Base-by-base conservation (phyloP, 306 rosid genomes). In the Lupinus albus region DNA sequence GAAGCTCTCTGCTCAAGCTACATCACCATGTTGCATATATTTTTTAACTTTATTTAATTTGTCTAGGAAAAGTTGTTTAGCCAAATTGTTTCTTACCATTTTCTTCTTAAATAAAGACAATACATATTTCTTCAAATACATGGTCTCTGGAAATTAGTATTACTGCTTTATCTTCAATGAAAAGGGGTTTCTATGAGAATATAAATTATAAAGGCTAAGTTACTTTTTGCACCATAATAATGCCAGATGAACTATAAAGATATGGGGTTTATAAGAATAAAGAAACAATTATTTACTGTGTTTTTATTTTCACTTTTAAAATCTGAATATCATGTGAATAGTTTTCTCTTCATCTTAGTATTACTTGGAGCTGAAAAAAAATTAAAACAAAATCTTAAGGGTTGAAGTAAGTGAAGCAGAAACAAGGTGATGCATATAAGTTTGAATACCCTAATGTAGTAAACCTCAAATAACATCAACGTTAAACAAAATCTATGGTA, bases 381-480 rank as follows among this genome's bases (percentile, higher is more conserved):
- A n/a, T n/a, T 45, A 74, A 4, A 51, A 65, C n/a, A n/a, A 21
- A 30, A 13, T 42, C 5, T 50, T 18, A 53, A 45, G 36, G 54
- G 9, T 44, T 62, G 67, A 72, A 30, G 51, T 30, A 30, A 75
- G 17, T 17, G 39, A 64, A 74, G 74, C 16, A 70, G 20, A 70
- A 39, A 36, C 42, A 72, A 12, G 46, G 13, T 32, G 47, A 36
- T 58, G 20, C 9, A 67, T 57, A 13, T 41, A 13, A 21, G 60
- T 36, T 21, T 51, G 35, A 51, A 55, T 32, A 15, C 44, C 25
- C 44, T n/a, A 53, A 60, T 49, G 69, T 59, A 67, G 41, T 28
- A 35, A 36, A 46, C 68, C 47, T 57, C 36, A 47, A 32, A 64
- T 53, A 25, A 64, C 39, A 55, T 14, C 6, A 53, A 35, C 35